Evolutionary conservation across 305 asterid species (phyloP), one percentile per base, ranked within the genome.

Genomic region (Withania somnifera): DNA sequence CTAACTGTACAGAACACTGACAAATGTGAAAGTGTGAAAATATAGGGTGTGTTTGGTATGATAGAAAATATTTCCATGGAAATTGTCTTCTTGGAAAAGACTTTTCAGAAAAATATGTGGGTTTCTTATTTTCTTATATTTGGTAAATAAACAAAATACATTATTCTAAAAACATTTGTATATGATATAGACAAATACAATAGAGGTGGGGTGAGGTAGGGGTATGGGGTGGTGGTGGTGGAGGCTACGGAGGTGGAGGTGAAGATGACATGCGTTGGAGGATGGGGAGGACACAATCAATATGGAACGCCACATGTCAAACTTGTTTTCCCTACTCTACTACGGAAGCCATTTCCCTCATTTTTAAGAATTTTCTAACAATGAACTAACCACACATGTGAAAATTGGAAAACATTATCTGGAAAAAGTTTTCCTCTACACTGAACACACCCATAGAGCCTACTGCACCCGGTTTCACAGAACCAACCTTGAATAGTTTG

Each of bases 401-500:
- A 63, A 63, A 63, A 32, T 30, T 30, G 45, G 45, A 30, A 30
- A 63, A 30, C 45, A 32, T 28, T 26, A 60, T 13, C 68, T 60
- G 68, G 19, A 28, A 61, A 26, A 60, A 5, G 5, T 3, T 63
- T 63, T 63, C 73, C 68, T 30, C 73, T 24, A 32, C 7, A 63
- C 24, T 4, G 45, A 63, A 63, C 73, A 63, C 73, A 61, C 69
- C 19, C 73, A 63, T 63, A 50, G 61, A 26, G 26, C 45, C 60
- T 47, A 73, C 22, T 50, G 58, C 54, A 45, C 24, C 58, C 79
- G 11, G 15, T 50, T 71, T 71, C 79, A 51, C 24, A 57, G 85
- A 84, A 89, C 91, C 56, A 82, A 93, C 98, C 98, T 93, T 87
- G 90, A 79, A 97, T 91, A 81, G 90, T 90, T 81, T 90, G 95